Evolutionary conservation across 805 yeast species (phyloP).

Genomic region (Blastobotrys chiropterorum): DNA sequence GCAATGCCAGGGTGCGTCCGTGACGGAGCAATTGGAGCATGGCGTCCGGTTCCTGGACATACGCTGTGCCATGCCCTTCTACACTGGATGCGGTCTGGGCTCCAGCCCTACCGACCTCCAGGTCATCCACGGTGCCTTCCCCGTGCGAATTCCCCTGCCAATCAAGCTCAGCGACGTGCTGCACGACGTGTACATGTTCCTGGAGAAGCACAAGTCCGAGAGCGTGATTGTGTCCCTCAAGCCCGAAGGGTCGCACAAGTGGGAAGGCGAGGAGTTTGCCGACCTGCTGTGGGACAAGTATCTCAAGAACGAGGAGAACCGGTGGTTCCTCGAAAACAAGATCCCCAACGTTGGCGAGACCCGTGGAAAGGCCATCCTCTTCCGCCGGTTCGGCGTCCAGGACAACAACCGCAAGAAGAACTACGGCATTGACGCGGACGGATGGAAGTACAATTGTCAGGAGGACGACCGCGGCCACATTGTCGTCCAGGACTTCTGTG

Average conservation of each 20-base stretch:
- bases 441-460: constrained; percentile 61
- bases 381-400: constrained; percentile 65
- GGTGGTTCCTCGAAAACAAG: constrained; percentile 53
- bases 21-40: constrained; percentile 56
- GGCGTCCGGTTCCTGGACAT: constrained; percentile 75
- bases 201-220: constrained; percentile 49
- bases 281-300: constrained; percentile 54
- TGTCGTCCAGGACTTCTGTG: constrained; percentile 72
- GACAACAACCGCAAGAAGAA: constrained; percentile 33
- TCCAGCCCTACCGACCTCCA: constrained; percentile 43
- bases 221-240: constrained; percentile 61
- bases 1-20: constrained; percentile 61
- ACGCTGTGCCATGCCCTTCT: constrained; percentile 53
- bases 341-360: constrained; percentile 56
- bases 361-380: constrained; percentile 60
- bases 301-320: constrained; percentile 42
- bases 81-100: constrained; percentile 40
- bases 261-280: constrained; percentile 63
- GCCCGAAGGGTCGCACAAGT: constrained; percentile 64
- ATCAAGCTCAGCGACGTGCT: constrained; percentile 46
- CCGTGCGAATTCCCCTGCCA: constrained; percentile 56
- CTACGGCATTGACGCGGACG: constrained; percentile 62
- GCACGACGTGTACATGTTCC: constrained; percentile 53
- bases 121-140: constrained; percentile 71
- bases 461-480: constrained; percentile 58